phyloP scores from a whole-genome alignment of 805 yeast species.

The Saccharomycopsis fibuligera region DNA sequence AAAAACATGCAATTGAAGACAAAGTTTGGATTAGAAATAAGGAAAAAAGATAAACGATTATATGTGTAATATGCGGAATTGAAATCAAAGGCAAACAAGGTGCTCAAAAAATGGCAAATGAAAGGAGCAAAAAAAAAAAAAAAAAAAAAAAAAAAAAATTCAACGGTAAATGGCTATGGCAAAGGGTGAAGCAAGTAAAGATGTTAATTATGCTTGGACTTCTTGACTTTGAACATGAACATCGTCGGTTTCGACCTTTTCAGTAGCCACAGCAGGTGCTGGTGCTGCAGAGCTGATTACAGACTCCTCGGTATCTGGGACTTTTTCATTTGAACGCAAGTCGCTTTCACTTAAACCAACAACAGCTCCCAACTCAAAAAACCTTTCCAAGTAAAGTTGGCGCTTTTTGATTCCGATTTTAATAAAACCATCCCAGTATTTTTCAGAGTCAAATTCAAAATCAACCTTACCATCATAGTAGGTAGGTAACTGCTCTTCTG shows the following conservation, averaged over 20 bases:
- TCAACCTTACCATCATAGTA: constrained; percentile 41
- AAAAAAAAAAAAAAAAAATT: too few species aligned
- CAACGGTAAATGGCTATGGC: too few species aligned
- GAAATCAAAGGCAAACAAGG: too few species aligned
- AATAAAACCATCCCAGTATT: constrained; percentile 48
- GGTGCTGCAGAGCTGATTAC: too few species aligned
- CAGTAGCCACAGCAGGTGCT: not conserved
- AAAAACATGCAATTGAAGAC: too few species aligned
- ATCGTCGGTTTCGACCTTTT: not conserved
- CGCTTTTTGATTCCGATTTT: constrained; percentile 36
- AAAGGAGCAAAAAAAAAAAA: too few species aligned
- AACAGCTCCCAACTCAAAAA: constrained; percentile 35
- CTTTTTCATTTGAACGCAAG: constrained; percentile 31
- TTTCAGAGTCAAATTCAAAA: constrained; percentile 46
- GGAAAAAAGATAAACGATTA: too few species aligned
- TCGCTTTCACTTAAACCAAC: constrained; percentile 54
- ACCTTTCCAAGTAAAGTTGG: constrained; percentile 33
- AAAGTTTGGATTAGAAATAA: too few species aligned
- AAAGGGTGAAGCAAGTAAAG: too few species aligned
- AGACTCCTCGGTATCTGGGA: constrained; percentile 10
- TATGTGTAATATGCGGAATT: too few species aligned
- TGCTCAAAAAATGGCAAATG: too few species aligned
- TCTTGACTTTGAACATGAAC: not conserved
- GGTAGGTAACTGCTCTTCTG: constrained; percentile 44
- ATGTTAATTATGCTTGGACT: not conserved